Evolutionary conservation across 345 rosid genomes (phyloP), one percentile per base, ranked within the genome.

Genomic region (Isatis tinctoria): DNA sequence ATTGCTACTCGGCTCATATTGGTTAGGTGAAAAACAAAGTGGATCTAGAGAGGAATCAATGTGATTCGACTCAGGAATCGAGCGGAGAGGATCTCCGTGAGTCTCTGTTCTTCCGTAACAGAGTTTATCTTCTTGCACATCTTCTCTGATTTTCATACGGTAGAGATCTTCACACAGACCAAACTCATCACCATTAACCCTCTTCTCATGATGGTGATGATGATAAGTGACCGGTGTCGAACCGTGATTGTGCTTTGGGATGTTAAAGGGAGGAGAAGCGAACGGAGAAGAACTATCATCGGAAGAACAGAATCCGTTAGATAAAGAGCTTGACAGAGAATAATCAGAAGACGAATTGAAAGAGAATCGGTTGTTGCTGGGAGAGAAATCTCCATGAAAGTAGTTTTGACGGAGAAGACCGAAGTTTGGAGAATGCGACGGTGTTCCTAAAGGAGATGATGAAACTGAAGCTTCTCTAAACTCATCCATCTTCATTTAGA

Each of bases 241-340:
- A 33, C 71, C 20, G 44, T 63, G 64, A 4, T 41, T 36, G 26
- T 45, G 41, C 5, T 49, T 69, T 33, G 72, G 22, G 8, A 44
- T 10, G 22, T 10, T 26, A 9, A 80, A 73, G 16, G 76, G 63
- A 51, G 82, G 77, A 49, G 86, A 75, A 59, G 84, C 73, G 3
- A 82, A 65, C 3, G 84, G 81, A 47, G 86, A 79, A 57, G 67
- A 61, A 26, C 49, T 77, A 59, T 79, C 74, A 3, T 81, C 85
- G 9, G 85, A 69, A 4, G 80, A 74, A 72, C 43, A 81, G 17
- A 70, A 74, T 10, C 83, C 87, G 22, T 70, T 67, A 39, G 85
- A 79, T 72, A 84, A 64, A 4, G 82, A 73, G 45, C 83, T 79
- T 9, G 87, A 79, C 1, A 80, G 71, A 60, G 83, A 84, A 54